Base-by-base conservation (phyloP, 768 basidiomycete genomes). In the Psilocybe cubensis region DNA sequence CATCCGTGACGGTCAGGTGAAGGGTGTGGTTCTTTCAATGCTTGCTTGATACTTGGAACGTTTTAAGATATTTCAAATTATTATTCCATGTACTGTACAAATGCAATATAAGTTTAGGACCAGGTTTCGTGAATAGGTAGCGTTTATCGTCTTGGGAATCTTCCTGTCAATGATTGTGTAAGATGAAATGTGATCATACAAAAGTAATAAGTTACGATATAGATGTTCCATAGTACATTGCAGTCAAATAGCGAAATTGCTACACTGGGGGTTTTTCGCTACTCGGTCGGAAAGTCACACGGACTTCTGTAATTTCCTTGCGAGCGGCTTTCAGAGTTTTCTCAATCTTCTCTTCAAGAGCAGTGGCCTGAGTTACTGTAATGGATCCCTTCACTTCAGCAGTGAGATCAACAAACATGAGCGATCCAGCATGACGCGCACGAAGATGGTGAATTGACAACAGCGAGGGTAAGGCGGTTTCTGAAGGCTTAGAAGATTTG, bases 331-430 rank as follows among this genome's bases (percentile, higher is more conserved):
- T 85, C 50, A 94, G 74, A 35, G 79, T 76, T 46, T 68, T 68
- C 25, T 75, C 67, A 41, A 97, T 92, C 60, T 77, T 72, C 33
- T 75, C 72, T 70, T 96, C 91, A 20, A 96, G 72, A 21, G 71
- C 66, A 45, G 81, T 81, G 2, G 84, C 78, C 18, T 88, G 83
- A 14, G 70, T 68, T 11, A 94, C 82, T 5, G 84, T 86, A 67
- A 87, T 72, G 6, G 68, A 65, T 6, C 75, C 72, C 14, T 88
- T 82, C 0, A 98, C 90, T 29, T 85, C 81, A 27, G 88, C 91
- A 4, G 82, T 83, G 49, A 98, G 76, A 72, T 98, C 93, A 6
- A 98, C 88, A 54, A 86, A 88, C 58, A 96, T 84, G 58, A 89
- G 72, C 8, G 94, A 92, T 27, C 94, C 91, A 9, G 89, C 83